phyloP scores from a whole-genome alignment of 2,329 filamentous ascomycete species.

The Bipolaris victoriae region DNA sequence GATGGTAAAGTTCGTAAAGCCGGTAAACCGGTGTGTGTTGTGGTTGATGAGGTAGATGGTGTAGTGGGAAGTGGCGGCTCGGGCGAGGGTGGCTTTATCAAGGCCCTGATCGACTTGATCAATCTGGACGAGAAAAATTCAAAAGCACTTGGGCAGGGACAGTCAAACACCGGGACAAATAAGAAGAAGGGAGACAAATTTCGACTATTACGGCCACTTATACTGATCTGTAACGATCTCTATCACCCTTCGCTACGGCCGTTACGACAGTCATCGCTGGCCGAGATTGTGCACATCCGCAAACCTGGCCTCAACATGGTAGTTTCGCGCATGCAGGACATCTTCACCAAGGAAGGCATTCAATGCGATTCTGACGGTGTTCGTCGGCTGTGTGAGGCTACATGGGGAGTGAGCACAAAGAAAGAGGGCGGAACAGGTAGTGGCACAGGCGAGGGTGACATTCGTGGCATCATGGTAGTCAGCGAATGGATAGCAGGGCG shows the following conservation, averaged over 20 bases:
- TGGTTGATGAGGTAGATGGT: conserved; percentile 96
- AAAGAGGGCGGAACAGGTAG: conserved; percentile 66
- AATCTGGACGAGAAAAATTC: conserved; percentile 84
- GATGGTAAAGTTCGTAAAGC: conserved; percentile 69
- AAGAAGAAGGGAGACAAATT: conserved; percentile 88
- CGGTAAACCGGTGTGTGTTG: conserved; percentile 86
- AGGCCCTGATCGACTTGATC: conserved; percentile 89
- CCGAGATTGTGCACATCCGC: conserved; percentile 89
- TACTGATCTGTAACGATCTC: conserved; percentile 96
- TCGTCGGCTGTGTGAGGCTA: conserved; percentile 79
- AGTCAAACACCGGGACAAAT: conserved; percentile 41
- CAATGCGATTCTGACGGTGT: conserved; percentile 88
- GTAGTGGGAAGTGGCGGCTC: conserved; percentile 74
- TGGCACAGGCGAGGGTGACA: conserved; percentile 73
- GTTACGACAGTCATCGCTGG: conserved; percentile 80
- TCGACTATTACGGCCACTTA: conserved; percentile 81
- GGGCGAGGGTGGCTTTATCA: conserved; percentile 91
- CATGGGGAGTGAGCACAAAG: conserved; percentile 79
- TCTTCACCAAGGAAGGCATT: conserved; percentile 90
- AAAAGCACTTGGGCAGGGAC: conserved; percentile 45
- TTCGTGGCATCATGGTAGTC: conserved; percentile 83
- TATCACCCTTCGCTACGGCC: conserved; percentile 90
- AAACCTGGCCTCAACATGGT: conserved; percentile 88
- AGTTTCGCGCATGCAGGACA: conserved; percentile 75
- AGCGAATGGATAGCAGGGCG: conserved; percentile 84